phyloP scores from a whole-genome alignment of 768 basidiomycete species.

The Strobilomyces echinocephalus region DNA sequence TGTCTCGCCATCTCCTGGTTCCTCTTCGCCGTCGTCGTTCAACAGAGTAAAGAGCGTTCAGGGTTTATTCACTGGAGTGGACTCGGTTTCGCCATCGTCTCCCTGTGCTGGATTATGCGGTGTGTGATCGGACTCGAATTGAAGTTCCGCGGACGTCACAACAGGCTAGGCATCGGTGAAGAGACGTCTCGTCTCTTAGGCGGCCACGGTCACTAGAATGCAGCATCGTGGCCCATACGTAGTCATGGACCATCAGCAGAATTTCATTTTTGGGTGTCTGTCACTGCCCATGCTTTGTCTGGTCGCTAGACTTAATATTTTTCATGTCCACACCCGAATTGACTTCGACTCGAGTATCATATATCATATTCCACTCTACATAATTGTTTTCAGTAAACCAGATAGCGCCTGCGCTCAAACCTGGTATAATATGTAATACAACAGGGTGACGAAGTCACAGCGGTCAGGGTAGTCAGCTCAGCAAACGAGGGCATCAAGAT shows the following conservation, averaged over 20 bases:
- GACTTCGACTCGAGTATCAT: constrained; percentile 5
- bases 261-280: neutral
- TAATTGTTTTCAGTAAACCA: constrained; percentile 11
- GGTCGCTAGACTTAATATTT: neutral
- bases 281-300: constrained; percentile 4
- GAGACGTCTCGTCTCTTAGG: constrained; percentile 33
- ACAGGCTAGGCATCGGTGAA: constrained; percentile 29
- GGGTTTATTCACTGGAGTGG: constrained; percentile 66
- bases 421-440: constrained; percentile 16
- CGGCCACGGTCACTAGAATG: constrained; percentile 20
- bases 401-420: constrained; percentile 9
- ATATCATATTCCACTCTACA: constrained; percentile 13
- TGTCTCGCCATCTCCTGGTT: constrained; percentile 64
- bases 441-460: constrained; percentile 7
- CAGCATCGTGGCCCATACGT: neutral
- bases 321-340: constrained; percentile 5
- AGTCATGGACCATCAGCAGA: neutral
- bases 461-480: constrained; percentile 13
- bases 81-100: constrained; percentile 56
- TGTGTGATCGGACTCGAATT: constrained; percentile 40
- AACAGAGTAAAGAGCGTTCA: constrained; percentile 38
- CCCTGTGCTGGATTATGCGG: constrained; percentile 61
- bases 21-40: constrained; percentile 60
- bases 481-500: constrained; percentile 2
- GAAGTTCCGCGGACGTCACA: constrained; percentile 31